Evolutionary conservation across 148 eudicot genomes (phyloP).

Genomic region (Vaccinium macrocarpon): DNA sequence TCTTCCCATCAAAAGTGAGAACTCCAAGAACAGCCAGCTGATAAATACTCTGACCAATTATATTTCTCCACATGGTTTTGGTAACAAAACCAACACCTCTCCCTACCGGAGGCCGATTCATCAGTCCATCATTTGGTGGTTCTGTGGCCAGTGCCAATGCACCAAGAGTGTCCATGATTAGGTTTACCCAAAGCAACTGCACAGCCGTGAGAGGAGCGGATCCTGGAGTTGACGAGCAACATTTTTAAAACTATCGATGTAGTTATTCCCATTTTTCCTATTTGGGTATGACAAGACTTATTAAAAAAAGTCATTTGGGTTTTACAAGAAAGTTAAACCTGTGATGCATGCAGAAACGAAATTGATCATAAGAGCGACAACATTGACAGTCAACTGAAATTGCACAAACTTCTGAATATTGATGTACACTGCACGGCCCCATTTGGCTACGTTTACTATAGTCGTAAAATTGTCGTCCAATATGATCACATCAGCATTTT

Average conservation of each 20-base stretch:
- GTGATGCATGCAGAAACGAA: conserved; percentile 33
- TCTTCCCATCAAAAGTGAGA: conserved; percentile 45
- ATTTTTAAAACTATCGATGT: neutral
- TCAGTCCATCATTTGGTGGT: conserved; percentile 47
- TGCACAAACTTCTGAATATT: conserved; percentile 47
- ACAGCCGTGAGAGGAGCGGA: conserved; percentile 59
- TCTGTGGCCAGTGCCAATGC: conserved; percentile 66
- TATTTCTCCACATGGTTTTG: conserved; percentile 59
- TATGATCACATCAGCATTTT: conserved; percentile 38
- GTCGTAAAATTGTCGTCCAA: conserved; percentile 41
- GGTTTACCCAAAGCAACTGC: conserved; percentile 62
- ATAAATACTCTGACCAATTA: conserved; percentile 52
- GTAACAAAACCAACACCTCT: conserved; percentile 45
- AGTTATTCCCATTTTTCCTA: neutral
- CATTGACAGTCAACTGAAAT: conserved; percentile 43
- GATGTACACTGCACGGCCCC: conserved; percentile 42
- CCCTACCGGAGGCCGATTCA: conserved; percentile 50
- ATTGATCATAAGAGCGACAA: conserved; percentile 35
- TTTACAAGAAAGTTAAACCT: conserved; percentile 22
- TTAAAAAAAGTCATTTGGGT: neutral
- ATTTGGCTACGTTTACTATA: conserved; percentile 34
- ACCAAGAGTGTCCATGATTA: conserved; percentile 66
- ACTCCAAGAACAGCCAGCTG: conserved; percentile 42
- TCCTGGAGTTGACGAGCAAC: conserved; percentile 30
- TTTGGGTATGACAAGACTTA: neutral